phyloP scores from a whole-genome alignment of 73 alveolate genomes.

The Stentor coeruleus region DNA sequence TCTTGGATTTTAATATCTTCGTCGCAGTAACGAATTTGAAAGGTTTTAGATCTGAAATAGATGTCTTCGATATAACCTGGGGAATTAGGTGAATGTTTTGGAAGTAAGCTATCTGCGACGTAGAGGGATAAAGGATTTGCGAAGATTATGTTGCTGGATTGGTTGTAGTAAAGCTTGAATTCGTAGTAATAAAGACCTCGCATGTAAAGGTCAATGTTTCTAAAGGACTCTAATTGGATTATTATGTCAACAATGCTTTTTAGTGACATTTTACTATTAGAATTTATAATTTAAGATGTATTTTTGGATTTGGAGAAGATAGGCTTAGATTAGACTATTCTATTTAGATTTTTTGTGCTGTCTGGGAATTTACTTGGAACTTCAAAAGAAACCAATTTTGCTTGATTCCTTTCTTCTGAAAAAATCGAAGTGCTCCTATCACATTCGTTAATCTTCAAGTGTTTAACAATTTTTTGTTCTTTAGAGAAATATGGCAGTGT shows the following conservation, averaged over 20 bases:
- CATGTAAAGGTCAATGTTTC: conserved; percentile 25
- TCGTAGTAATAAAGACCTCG: conserved; percentile 18
- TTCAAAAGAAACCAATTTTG: no score
- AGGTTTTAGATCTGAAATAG: conserved; percentile 28
- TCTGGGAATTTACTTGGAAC: no score
- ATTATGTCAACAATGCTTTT: conserved; percentile 14
- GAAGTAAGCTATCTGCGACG: background rate
- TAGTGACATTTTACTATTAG: conserved; percentile 30
- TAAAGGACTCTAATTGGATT: conserved; percentile 21
- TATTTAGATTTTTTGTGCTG: no score
- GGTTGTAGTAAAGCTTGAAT: background rate
- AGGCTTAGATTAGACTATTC: no score
- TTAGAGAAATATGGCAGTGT: no score
- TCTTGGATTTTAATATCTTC: conserved; percentile 38
- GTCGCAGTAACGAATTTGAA: conserved; percentile 46
- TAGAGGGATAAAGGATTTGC: background rate
- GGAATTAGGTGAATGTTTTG: background rate
- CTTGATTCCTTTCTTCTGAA: no score
- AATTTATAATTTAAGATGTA: no score
- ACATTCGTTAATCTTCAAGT: no score
- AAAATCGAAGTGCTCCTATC: no score
- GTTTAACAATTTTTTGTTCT: no score
- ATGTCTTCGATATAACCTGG: conserved; percentile 22
- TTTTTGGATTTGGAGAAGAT: no score
- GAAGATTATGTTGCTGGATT: conserved; percentile 5